Percentiles rank a stretch among this genome's conserved stretches.
These are phyloP conservation scores for Leccinum broughii DNA, from an alignment of 768 basidiomycete species.

Conservation along the genomic window DNA sequence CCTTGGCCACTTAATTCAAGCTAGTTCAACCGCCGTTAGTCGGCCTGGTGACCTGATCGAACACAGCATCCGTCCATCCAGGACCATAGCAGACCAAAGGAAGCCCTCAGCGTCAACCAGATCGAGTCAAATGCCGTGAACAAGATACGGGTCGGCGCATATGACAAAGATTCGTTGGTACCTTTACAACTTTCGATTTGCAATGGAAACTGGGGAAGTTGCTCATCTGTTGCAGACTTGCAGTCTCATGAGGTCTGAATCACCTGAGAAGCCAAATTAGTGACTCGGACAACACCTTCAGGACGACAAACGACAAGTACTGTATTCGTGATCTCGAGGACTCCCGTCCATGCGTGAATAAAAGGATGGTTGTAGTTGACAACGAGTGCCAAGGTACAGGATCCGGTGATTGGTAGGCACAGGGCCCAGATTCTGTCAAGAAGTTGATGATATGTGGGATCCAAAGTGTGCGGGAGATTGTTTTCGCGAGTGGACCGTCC, in stretches of 20 bases:
- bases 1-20: neutral
- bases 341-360: neutral
- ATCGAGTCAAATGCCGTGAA: neutral
- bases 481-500: neutral
- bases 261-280: neutral
- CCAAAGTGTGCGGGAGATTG: neutral
- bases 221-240: neutral
- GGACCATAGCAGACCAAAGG: neutral
- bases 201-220: neutral
- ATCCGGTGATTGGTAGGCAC: neutral
- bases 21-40: neutral
- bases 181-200: neutral
- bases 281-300: neutral
- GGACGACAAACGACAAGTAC: neutral
- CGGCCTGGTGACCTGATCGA: neutral
- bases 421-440: neutral
- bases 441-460: neutral
- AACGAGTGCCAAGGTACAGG: neutral
- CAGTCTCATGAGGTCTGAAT: neutral
- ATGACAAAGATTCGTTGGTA: neutral
- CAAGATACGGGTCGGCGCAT: neutral
- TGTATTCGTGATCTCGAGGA: neutral
- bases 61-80: slow-evolving; percentile 1
- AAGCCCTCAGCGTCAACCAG: neutral
- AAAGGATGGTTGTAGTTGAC: neutral